phyloP scores from a whole-genome alignment of 2,329 filamentous ascomycete genomes.

The Fusarium udum region DNA sequence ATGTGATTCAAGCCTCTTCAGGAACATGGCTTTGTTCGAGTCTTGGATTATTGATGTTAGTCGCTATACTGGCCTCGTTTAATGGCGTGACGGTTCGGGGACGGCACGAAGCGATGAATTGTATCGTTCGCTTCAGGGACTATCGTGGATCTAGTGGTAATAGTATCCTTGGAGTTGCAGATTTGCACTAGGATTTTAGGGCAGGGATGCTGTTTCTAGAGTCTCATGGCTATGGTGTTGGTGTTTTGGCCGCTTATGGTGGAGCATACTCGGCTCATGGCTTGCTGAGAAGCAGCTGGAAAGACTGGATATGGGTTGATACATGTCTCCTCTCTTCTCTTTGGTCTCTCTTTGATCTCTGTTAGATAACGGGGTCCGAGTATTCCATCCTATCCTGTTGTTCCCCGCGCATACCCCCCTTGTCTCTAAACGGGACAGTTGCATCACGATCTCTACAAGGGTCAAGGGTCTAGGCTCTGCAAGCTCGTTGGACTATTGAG shows the following conservation, averaged over 20 bases:
- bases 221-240: neutral
- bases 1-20: constrained; percentile 15
- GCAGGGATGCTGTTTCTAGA: constrained; percentile 2
- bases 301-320: neutral
- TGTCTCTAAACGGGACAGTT: constrained; percentile 3
- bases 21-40: constrained; percentile 6
- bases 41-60: neutral
- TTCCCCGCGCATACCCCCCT: neutral
- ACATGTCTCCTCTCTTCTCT: neutral
- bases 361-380: neutral
- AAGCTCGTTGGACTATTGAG: neutral
- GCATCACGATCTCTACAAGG: constrained; percentile 12
- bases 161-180: constrained; percentile 25
- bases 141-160: constrained; percentile 22
- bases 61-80: neutral
- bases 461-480: constrained; percentile 7
- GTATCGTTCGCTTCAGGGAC: constrained; percentile 11
- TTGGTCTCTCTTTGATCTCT: constrained; percentile 1
- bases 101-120: neutral
- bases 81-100: neutral
- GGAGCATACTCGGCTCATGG: neutral
- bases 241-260: neutral
- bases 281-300: constrained; percentile 11
- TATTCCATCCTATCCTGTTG: neutral
- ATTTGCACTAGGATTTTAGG: constrained; percentile 14